phyloP scores from a whole-genome alignment of 78 protist species.

The Acrasis kona region DNA sequence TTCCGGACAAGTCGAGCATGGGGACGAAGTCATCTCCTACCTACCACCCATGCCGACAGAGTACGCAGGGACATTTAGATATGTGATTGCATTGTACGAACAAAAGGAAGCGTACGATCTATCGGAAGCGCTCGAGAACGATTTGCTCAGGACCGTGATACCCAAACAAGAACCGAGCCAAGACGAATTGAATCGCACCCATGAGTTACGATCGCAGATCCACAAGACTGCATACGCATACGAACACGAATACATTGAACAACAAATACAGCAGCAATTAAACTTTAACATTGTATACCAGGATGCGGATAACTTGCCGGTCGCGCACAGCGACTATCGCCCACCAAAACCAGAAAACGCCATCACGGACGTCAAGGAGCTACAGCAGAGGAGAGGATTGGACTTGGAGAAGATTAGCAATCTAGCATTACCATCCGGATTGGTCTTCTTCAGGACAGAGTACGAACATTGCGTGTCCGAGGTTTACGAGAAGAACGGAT shows the following conservation, averaged over 20 bases:
- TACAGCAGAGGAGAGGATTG: neutral
- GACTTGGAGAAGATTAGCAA: neutral
- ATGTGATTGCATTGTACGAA: constrained; percentile 6
- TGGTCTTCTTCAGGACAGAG: neutral
- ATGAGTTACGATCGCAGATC: too few relatives aligned
- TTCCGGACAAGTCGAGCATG: neutral
- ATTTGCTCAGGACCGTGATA: too few relatives aligned
- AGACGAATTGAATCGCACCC: too few relatives aligned
- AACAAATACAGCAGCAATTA: too few relatives aligned
- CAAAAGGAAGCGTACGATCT: neutral
- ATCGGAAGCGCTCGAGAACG: neutral
- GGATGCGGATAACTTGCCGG: too few relatives aligned
- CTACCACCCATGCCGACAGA: constrained; percentile 18
- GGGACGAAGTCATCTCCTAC: neutral
- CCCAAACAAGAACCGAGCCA: too few relatives aligned
- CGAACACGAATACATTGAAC: too few relatives aligned
- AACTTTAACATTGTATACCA: too few relatives aligned
- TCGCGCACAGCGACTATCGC: too few relatives aligned
- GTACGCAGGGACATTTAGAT: constrained; percentile 15
- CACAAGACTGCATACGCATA: too few relatives aligned
- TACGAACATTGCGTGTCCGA: neutral
- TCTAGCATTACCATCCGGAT: neutral
- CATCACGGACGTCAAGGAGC: neutral
- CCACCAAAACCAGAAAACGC: neutral
- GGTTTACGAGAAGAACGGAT: neutral